Base-by-base conservation (phyloP, 768 basidiomycete genomes). In the Cantharellus cinnabarinus region DNA sequence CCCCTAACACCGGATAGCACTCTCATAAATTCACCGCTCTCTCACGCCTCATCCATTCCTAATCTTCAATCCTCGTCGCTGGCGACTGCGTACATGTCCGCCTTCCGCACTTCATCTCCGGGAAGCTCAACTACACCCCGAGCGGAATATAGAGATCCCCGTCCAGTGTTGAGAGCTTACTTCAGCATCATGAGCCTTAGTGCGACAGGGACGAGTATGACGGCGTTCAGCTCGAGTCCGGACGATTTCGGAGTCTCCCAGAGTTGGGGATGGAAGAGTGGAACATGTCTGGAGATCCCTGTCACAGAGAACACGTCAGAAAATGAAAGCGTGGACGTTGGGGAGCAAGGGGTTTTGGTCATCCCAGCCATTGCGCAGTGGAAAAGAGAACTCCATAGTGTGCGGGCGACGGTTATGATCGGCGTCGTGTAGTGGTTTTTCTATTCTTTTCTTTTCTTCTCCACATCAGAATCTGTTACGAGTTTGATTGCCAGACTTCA, bases 181-280 rank as follows among this genome's bases (percentile, higher is more conserved):
- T 95, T 95, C 67, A 77, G 79, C 35, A 81, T 94, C 59, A 80
- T 79, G 60, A 93, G 90, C 65, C 77, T 85, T 0, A 87, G 81
- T 60, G 79, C 82, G 15, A 82, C 83, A 3, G 89, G 91, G 2
- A 79, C 86, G 4, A 82, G 82, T 39, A 75, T 89, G 66, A 90
- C 87, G 57, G 75, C 81, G 42, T 94, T 94, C 68, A 78, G 82
- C 54, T 90, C 87, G 63, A 78, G 82, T 2, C 91, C 91, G 1
- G 91, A 95, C 66, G 75, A 78, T 50, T 94, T 95, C 67, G 75
- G 81, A 38, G 75, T 89, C 51, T 80, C 81, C 61, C 88, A 91
- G 73, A 88, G 85, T 62, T 94, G 89, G 91, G 91, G 90, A 0
- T 93, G 90, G 90, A 90, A 89, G 71, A 77, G 75, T 58, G 42